A percentile compares a stretch with the other conserved stretches of the same genome.
These are phyloP conservation scores for Cucumis melo DNA, from an alignment of 306 rosid genomes.

Conservation along the genomic window DNA sequence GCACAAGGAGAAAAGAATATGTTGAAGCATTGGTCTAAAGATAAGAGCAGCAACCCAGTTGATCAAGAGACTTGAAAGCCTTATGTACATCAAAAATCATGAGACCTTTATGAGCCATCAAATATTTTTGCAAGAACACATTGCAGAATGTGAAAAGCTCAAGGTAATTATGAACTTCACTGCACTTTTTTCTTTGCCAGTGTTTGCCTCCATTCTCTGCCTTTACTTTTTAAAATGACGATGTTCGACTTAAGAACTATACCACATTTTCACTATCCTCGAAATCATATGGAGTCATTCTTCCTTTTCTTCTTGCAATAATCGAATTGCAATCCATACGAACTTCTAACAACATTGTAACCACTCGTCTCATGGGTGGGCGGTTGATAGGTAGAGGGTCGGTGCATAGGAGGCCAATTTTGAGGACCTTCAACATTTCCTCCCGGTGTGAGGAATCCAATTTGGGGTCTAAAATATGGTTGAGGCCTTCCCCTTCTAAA, in stretches of 20 bases:
- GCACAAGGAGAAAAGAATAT: not conserved
- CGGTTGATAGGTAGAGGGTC: conserved; percentile 71
- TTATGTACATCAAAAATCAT: too few species aligned
- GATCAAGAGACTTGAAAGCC: too few species aligned
- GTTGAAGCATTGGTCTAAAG: not conserved
- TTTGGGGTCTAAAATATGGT: conserved; percentile 52
- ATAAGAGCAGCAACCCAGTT: not conserved
- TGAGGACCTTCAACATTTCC: conserved; percentile 66
- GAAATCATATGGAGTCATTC: conserved; percentile 39
- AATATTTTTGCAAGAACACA: not conserved
- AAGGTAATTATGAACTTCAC: not conserved
- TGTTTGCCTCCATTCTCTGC: not conserved
- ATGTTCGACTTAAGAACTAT: not conserved
- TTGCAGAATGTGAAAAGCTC: not conserved
- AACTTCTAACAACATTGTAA: conserved; percentile 45
- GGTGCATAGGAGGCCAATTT: conserved; percentile 83
- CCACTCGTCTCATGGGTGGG: conserved; percentile 58
- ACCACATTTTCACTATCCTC: conserved; percentile 24
- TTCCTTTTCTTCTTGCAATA: conserved; percentile 27
- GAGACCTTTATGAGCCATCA: not conserved
- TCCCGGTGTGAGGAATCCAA: conserved; percentile 53
- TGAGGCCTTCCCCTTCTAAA: conserved; percentile 67
- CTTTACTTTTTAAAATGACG: not conserved
- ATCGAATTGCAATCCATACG: conserved; percentile 19
- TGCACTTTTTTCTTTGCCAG: not conserved